Evolutionary conservation across 805 yeast genomes (phyloP).

Genomic region (Saturnispora sanitii): DNA sequence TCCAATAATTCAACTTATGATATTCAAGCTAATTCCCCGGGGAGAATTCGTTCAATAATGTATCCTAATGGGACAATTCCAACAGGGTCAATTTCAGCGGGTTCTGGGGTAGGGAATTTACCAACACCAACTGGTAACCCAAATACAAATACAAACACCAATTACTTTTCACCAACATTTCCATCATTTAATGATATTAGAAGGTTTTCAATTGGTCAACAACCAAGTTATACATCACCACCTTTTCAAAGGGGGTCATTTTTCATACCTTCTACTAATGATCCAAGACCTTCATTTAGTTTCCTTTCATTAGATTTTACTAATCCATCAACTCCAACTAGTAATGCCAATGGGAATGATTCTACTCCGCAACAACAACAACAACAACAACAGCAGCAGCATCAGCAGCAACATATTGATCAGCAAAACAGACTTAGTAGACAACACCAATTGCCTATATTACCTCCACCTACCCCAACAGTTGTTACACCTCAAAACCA

Average conservation of each 20-base stretch:
- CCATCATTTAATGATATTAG: background rate
- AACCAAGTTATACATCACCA: background rate
- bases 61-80: no score
- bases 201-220: background rate
- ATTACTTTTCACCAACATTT: background rate
- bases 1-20: no score
- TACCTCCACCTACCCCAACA: no score
- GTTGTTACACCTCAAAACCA: no score
- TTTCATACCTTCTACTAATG: background rate
- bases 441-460: no score
- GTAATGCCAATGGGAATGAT: background rate
- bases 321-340: slow-evolving; percentile 2
- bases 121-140: background rate
- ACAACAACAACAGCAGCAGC: background rate
- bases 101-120: background rate
- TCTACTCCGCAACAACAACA: background rate
- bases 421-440: no score
- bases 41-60: no score
- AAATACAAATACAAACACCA: background rate
- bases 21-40: no score
- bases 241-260: background rate
- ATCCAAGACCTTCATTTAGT: slow-evolving; percentile 2
- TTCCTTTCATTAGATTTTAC: slow-evolving; percentile 1
- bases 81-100: background rate
- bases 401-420: background rate